Evolutionary conservation across 208 protist genomes (phyloP).

Genomic region (Plasmodiophora brassicae): DNA sequence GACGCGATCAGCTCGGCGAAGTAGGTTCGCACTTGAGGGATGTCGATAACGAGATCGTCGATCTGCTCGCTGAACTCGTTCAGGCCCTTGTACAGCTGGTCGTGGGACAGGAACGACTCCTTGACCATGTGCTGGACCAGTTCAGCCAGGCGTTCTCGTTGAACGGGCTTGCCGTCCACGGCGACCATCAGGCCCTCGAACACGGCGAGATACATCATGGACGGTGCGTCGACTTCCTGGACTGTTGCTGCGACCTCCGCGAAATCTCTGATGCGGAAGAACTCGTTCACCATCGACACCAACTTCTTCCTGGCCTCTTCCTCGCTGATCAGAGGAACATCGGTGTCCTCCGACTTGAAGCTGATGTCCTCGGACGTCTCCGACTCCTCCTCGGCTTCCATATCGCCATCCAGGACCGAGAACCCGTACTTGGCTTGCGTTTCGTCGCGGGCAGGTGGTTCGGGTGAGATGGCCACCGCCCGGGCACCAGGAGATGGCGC

Average conservation of each 20-base stretch:
- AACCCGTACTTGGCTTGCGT: too few species aligned
- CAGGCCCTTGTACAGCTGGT: background rate
- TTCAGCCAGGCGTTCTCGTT: background rate
- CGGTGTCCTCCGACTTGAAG: background rate
- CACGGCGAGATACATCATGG: background rate
- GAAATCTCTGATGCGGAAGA: background rate
- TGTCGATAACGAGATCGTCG: slow-evolving; percentile 17
- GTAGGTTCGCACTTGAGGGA: background rate
- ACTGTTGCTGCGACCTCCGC: background rate
- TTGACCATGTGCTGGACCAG: background rate
- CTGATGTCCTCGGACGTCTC: background rate
- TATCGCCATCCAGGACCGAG: background rate
- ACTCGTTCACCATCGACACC: background rate
- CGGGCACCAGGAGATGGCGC: background rate
- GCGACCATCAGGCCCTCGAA: background rate
- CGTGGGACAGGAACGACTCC: background rate
- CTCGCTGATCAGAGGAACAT: background rate
- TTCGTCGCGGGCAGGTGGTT: too few species aligned
- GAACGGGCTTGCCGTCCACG: background rate
- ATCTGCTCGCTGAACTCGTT: background rate
- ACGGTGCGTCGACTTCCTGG: background rate
- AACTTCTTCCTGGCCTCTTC: background rate
- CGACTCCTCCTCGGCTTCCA: background rate
- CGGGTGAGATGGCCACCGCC: background rate
- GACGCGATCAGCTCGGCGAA: background rate